Base-by-base conservation (phyloP, 495 filamentous ascomycete genomes). In the Staphylotrichum longicolle region DNA sequence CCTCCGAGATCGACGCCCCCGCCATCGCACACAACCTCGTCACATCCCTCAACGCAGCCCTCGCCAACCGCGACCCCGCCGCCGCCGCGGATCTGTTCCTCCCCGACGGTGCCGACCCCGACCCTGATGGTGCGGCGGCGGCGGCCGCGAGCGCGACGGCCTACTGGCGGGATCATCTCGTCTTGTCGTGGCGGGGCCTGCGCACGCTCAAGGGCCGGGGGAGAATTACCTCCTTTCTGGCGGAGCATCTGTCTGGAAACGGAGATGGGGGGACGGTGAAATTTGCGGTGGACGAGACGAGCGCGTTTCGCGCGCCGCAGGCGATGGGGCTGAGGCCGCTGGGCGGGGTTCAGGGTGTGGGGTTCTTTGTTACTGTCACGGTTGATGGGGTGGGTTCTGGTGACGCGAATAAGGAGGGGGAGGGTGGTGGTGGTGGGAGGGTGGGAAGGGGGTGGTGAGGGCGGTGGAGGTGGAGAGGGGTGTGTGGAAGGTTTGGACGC, bases 401-500 rank as follows among this genome's bases (percentile, higher is more conserved):
- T 27, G 20, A 27, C 20, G 20, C 20, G 20, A 27, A 27, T 27
- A 27, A 27, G 49, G 78, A 66, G 7, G 75, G 86, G 30, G 75
- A 77, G 33, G 85, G 83, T 0, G 42, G 35, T 51, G 48, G 8
- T 30, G 46, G 50, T 5, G 70, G 79, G 7, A 86, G 88, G 11
- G 64, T 68, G 14, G 88, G 88, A 4, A 71, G 77, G 0, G 88
- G 2, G 66, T 88, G 10, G 74, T 83, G 3, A 77, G 82, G 42
- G 70, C 88, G 40, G 78, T 83, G 2, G 76, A 82, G 61, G 42
- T 41, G 35, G 76, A 82, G 49, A 54, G 58, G 3, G 79, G 71
- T 0, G 63, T 89, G 85, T 89, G 85, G 86, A 88, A 85, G 74
- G 82, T 86, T 10, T 91, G 85, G 74, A 80, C 81, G 0, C 64